Percentiles rank a stretch among this genome's conserved stretches.
Evolutionary conservation across 116 monocot species (phyloP).

Genomic region (Phalaenopsis hybrid): DNA sequence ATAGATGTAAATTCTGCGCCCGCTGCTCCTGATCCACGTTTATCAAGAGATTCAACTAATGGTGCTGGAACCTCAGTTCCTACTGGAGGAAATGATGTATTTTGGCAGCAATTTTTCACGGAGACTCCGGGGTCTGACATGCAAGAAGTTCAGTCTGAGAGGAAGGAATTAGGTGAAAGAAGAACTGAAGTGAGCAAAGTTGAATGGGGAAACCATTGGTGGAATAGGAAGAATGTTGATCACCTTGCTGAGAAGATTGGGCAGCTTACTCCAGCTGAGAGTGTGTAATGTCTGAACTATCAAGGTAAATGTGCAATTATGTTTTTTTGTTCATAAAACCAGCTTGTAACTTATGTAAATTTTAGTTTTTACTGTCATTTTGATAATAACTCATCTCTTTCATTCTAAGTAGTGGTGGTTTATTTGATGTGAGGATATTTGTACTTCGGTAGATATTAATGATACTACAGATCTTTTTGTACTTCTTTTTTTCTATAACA

Average conservation of each 20-base stretch:
- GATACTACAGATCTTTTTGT: background rate
- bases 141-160: conserved; percentile 58
- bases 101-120: conserved; percentile 75
- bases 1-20: conserved; percentile 80
- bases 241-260: conserved; percentile 56
- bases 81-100: conserved; percentile 59
- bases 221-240: conserved; percentile 56
- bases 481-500: background rate
- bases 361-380: background rate
- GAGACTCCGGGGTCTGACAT: conserved; percentile 50
- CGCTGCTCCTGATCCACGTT: conserved; percentile 32
- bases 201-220: conserved; percentile 27
- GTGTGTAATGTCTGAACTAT: background rate
- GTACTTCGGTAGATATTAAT: background rate
- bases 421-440: background rate
- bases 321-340: background rate
- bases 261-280: conserved; percentile 47
- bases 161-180: conserved; percentile 28
- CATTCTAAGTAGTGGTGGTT: background rate
- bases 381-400: conserved; percentile 3
- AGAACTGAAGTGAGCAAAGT: conserved; percentile 12
- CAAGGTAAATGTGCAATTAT: conserved; percentile 1
- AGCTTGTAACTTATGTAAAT: background rate
- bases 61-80: conserved; percentile 14
- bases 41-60: conserved; percentile 20